Base-by-base conservation (phyloP, 768 basidiomycete species). In the Lanmaoa rubissima region DNA sequence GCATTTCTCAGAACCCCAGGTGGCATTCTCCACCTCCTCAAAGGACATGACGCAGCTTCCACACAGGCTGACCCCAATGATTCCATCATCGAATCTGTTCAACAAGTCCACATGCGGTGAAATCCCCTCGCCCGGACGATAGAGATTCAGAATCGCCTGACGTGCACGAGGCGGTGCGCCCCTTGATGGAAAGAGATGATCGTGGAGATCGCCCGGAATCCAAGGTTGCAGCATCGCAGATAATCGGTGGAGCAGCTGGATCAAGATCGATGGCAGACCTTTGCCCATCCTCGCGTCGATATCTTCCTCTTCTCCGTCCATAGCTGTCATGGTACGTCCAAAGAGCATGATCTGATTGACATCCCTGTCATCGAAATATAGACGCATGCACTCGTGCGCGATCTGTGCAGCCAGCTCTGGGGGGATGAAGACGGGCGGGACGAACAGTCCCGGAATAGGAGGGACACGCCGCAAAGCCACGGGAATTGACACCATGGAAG, bases 321-420 rank as follows among this genome's bases (percentile, higher is more conserved):
- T 44, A 21, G 43, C 47, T 19, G 68, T 53, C 51, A 48, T 19
- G 40, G 60, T 63, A 39, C 86, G 81, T 43, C 85, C 85, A 65
- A 96, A 96, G 17, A 96, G 79, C 93, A 95, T 94, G 51, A 88
- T 81, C 70, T 95, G 93, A 65, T 96, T 91, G 46, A 82, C 76
- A 42, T 73, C 60, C 26, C 71, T 73, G 12, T 67, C 67, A 11
- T 63, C 65, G 65, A 88, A 89, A 68, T 87, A 90, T 10, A 76
- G 77, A 2, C 71, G 64, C 69, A 83, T 76, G 69, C 87, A 88
- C 50, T 81, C 81, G 12, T 69, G 66, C 48, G 76, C 66, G 34
- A 85, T 73, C 0, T 75, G 67, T 21, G 82, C 73, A 4, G 83
- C 82, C 11, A 88, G 70, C 39, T 80, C 80, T 19, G 67, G 58